These are phyloP conservation scores for Exsudoporus floridanus DNA, from an alignment of 1,284 basidiomycete genomes.

Conservation along the genomic window DNA sequence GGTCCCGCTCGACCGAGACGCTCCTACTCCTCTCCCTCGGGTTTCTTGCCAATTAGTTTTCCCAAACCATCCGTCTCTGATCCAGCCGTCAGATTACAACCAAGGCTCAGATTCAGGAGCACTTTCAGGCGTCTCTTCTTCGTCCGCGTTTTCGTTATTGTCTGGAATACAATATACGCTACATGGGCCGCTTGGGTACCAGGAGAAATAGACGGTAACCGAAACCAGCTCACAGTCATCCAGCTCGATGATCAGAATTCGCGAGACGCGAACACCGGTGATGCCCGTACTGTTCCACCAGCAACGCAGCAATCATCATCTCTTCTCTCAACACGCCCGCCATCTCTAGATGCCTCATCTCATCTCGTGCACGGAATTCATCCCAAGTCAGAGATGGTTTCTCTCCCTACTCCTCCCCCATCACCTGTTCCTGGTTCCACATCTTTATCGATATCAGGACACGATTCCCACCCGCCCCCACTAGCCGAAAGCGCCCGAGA, in stretches of 20 bases:
- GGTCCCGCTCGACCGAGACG: constrained; percentile 42
- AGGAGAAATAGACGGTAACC: constrained; percentile 26
- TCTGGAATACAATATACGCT: constrained; percentile 53
- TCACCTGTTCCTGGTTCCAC: constrained; percentile 17
- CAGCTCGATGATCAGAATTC: constrained; percentile 34
- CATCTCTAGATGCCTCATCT: constrained; percentile 9
- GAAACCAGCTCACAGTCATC: constrained; percentile 9
- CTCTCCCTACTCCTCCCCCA: constrained; percentile 27
- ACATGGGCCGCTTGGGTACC: constrained; percentile 45
- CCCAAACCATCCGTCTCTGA: constrained; percentile 33
- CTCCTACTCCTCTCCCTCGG: constrained; percentile 38
- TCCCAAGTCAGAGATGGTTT: constrained; percentile 11
- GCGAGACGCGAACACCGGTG: constrained; percentile 37
- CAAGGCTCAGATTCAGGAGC: constrained; percentile 32
- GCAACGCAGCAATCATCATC: constrained; percentile 9
- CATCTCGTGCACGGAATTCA: constrained; percentile 4
- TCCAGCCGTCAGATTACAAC: constrained; percentile 28
- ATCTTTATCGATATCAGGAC: constrained; percentile 20
- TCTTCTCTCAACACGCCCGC: constrained; percentile 1
- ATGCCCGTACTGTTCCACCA: constrained; percentile 31
- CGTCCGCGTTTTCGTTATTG: constrained; percentile 48
- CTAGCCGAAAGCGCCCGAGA: constrained; percentile 40
- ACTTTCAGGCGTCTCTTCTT: constrained; percentile 50
- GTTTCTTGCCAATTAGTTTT: constrained; percentile 33
- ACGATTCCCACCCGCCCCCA: constrained; percentile 21